A percentile compares a stretch with the other conserved stretches of the same genome.
Conservation (phyloP, 176 grass and related monocot genomes). For the Hyparrhenia diplandra region DNA sequence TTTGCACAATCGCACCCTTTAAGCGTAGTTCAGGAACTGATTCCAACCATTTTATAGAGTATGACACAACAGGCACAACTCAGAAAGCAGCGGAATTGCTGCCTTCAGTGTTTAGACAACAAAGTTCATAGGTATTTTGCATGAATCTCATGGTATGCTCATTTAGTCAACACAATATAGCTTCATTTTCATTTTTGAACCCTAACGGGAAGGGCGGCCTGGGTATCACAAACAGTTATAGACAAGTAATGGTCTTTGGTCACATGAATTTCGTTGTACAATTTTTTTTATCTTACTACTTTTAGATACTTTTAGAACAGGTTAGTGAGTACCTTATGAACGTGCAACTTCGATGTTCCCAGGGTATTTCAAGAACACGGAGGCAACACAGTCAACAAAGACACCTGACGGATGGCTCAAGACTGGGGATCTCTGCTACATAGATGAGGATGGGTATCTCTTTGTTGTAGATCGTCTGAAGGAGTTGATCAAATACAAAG, state of each 20-base stretch:
- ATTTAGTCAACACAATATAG: not conserved
- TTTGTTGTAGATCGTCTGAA: conserved; percentile 91
- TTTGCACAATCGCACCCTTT: not conserved
- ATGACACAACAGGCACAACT: not conserved
- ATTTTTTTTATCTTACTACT: not conserved
- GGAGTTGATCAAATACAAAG: conserved; percentile 98
- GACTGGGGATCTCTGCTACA: conserved; percentile 93
- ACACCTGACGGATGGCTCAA: conserved; percentile 64
- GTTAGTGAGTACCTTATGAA: not conserved
- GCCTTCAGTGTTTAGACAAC: not conserved
- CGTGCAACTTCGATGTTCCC: conserved; percentile 13
- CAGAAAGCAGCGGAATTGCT: not conserved
- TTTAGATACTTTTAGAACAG: not conserved
- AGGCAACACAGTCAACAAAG: conserved; percentile 66
- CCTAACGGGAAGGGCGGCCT: not conserved
- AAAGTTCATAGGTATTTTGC: not conserved
- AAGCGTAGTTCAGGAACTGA: not conserved
- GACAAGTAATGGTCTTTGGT: not conserved
- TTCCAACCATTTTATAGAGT: not conserved
- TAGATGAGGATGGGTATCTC: conserved; percentile 91
- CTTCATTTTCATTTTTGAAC: not conserved
- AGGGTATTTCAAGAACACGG: conserved; percentile 86
- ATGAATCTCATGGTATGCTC: not conserved
- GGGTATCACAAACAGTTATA: not conserved
- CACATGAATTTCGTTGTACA: not conserved